These are phyloP conservation scores for Vanrija humicola DNA, from an alignment of 1,284 basidiomycete genomes.

Conservation along the genomic window DNA sequence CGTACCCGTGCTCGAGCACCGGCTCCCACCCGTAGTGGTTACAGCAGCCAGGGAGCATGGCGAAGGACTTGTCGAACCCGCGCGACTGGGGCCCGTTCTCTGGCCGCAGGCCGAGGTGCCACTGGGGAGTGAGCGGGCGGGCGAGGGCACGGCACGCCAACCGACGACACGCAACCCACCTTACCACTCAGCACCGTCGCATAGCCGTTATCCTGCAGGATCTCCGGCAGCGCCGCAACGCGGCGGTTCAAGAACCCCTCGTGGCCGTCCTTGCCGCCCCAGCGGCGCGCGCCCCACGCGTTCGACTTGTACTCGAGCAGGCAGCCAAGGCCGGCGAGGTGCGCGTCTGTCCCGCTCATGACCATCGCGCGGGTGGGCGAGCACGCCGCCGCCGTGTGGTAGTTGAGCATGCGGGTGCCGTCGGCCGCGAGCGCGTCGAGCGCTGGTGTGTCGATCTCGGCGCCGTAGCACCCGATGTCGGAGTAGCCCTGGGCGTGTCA, in stretches of 20 bases:
- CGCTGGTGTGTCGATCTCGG: slow-evolving; percentile 28
- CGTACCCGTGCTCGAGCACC: slow-evolving; percentile 5
- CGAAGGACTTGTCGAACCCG: slow-evolving; percentile 30
- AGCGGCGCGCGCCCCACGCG: slow-evolving; percentile 2
- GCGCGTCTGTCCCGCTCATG: slow-evolving; percentile 9
- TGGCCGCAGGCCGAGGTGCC: slow-evolving; percentile 35
- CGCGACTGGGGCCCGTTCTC: slow-evolving; percentile 26
- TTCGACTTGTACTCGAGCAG: slow-evolving; percentile 4
- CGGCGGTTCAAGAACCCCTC: slow-evolving; percentile 7
- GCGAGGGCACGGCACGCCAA: neutral
- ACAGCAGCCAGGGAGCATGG: slow-evolving; percentile 30
- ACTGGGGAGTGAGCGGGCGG: slow-evolving; percentile 18
- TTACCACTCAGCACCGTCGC: slow-evolving; percentile 13
- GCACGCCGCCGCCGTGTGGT: slow-evolving; percentile 16
- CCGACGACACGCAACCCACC: neutral
- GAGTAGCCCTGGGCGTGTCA: slow-evolving; percentile 18
- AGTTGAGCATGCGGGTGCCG: slow-evolving; percentile 6
- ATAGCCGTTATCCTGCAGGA: slow-evolving; percentile 23
- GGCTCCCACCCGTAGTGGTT: slow-evolving; percentile 30
- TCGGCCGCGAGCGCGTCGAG: slow-evolving; percentile 19
- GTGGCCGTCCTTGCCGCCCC: slow-evolving; percentile 4
- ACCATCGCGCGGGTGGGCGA: slow-evolving; percentile 12
- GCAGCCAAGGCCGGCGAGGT: slow-evolving; percentile 7
- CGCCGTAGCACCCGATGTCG: slow-evolving; percentile 20
- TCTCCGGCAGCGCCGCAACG: slow-evolving; percentile 33